Evolutionary conservation across 2,329 filamentous ascomycete genomes (phyloP), one percentile per base, ranked within the genome.

Genomic region (Aureobasidium uvarum): DNA sequence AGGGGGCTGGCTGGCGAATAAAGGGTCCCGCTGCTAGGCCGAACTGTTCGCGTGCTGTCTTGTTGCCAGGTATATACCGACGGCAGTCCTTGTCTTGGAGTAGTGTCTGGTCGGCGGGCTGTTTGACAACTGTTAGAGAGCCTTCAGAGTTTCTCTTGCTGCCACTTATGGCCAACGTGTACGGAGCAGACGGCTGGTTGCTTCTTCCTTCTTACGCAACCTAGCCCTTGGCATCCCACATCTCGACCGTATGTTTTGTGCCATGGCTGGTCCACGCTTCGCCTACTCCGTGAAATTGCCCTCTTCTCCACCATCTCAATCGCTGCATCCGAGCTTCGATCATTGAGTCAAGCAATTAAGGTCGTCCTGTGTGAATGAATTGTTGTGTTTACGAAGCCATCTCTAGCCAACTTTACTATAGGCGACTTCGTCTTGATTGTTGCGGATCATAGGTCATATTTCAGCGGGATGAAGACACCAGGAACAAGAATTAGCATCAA

Each of bases 11-110:
- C 52, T 43, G 54, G 54, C 39, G 25, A 23, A 28, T 39, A 43
- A 45, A 58, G 54, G 38, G 52, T 59, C 56, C 48, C 56, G 56
- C 41, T 39, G 23, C 56, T 46, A 45, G 18, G 38, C 54, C 39
- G 54, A 45, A 13, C 54, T 58, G 54, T 43, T 56, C 52, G 51
- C 51, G 51, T 54, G 54, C 38, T 45, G 23, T 59, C n/a, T 43
- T 16, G 1, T 11, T 45, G 11, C 4, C 10, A 8, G 14, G 18
- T 25, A 36, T 55, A 55, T 55, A 55, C 20, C 52, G 52, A 55
- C 33, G 36, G 25, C 52, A 55, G 28, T 55, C 20, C 16, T 31
- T 45, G 48, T 58, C 18, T 18, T n/a, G 20, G 13, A n/a, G 1
- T n/a, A 2, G 5, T 41, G 36, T 20, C 36, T 55, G 41, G 36